Percentiles rank a stretch among this genome's conserved stretches.
phyloP scores from a whole-genome alignment of 2,329 filamentous ascomycete species.

The Colletotrichum zoysiae region DNA sequence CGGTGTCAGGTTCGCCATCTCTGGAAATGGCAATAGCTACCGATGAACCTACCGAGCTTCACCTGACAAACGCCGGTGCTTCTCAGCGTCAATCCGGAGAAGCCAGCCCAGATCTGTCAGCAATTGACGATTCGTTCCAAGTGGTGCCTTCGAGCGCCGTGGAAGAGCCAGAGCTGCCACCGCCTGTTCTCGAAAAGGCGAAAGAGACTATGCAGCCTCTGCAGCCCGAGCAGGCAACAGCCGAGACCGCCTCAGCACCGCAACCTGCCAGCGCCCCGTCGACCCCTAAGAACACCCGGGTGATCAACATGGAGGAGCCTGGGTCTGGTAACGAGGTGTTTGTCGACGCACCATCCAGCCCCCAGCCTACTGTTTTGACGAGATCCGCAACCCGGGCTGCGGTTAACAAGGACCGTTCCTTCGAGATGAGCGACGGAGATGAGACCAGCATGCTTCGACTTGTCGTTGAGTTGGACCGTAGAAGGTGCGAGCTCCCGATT shows the following conservation, averaged over 20 bases:
- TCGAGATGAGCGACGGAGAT: conserved; percentile 58
- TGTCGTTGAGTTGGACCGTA: conserved; percentile 63
- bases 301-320: conserved; percentile 51
- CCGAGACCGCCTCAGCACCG: not conserved
- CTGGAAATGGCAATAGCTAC: conserved; percentile 37
- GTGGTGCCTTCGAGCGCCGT: conserved; percentile 48
- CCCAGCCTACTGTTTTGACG: conserved; percentile 48
- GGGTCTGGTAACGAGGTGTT: conserved; percentile 61
- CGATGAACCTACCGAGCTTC: conserved; percentile 39
- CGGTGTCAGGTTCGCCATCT: conserved; percentile 64
- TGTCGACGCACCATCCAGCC: conserved; percentile 63
- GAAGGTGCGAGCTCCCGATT: conserved; percentile 48
- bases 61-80: conserved; percentile 31
- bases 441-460: conserved; percentile 63
- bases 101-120: conserved; percentile 28
- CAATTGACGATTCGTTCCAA: conserved; percentile 39
- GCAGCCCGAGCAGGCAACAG: not conserved
- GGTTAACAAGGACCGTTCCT: conserved; percentile 48
- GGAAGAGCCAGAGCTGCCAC: conserved; percentile 32
- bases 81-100: conserved; percentile 36
- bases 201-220: conserved; percentile 4
- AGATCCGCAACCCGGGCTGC: conserved; percentile 45
- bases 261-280: conserved; percentile 22
- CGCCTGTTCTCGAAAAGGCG: conserved; percentile 19
- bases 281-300: conserved; percentile 32